These are phyloP conservation scores for Hemileia vastatrix DNA, from an alignment of 1,284 basidiomycete species.

Conservation along the genomic window DNA sequence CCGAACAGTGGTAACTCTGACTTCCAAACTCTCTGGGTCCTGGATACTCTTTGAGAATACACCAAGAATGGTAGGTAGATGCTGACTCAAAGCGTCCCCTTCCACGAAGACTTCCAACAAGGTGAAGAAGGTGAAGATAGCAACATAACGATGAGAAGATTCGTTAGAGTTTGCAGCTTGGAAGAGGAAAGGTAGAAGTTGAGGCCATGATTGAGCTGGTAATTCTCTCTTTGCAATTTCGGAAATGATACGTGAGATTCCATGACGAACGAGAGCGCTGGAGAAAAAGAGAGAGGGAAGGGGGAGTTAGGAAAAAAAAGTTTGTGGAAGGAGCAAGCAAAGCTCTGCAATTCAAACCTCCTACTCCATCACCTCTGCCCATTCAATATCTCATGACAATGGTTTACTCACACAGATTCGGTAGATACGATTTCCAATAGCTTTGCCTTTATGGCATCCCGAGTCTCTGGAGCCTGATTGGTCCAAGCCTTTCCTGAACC, in stretches of 20 bases:
- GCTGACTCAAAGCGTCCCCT: constrained; percentile 67
- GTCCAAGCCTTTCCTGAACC: constrained; percentile 78
- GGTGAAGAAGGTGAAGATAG: constrained; percentile 80
- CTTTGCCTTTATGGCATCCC: constrained; percentile 74
- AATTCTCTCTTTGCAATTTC: constrained; percentile 87
- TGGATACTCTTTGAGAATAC: constrained; percentile 67
- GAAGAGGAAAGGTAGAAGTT: constrained; percentile 79
- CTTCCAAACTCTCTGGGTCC: constrained; percentile 81
- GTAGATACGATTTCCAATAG: constrained; percentile 69
- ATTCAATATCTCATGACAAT: no score
- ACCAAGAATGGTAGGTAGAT: constrained; percentile 67
- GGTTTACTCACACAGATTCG: constrained; percentile 73
- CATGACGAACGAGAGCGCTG: constrained; percentile 72
- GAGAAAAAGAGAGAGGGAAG: no score
- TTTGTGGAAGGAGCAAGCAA: no score
- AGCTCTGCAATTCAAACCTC: no score
- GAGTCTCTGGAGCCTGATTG: constrained; percentile 58
- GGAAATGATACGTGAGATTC: constrained; percentile 81
- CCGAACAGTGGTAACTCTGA: constrained; percentile 82
- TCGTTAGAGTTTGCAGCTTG: constrained; percentile 62
- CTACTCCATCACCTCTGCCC: no score
- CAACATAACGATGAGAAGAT: constrained; percentile 75
- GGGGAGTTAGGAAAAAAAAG: no score
- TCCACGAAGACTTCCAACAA: constrained; percentile 86
- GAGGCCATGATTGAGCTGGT: constrained; percentile 68